Base-by-base conservation (phyloP, 331 rosid genomes). In the Phaseolus coccineus region DNA sequence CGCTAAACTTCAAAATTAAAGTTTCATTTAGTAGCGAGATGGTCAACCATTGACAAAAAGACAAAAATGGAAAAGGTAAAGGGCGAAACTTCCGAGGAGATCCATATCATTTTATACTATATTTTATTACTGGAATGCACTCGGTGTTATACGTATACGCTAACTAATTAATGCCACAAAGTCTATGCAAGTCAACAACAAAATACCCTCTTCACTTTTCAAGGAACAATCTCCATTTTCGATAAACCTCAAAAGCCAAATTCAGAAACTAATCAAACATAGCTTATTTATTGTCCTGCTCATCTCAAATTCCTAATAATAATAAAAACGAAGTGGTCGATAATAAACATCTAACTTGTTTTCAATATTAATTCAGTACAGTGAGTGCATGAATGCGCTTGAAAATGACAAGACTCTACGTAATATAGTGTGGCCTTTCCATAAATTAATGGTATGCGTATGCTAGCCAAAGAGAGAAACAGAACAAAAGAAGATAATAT, bases 21-120 rank as follows among this genome's bases (percentile, higher is more conserved):
- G 52, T 52, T 50, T 5, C 55, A 44, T 16, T 7, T 30, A 76
- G 68, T 51, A 48, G 57, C 68, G 0, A 55, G 14, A 27, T 51
- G 78, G 84, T 85, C 89, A 85, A 85, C 86, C 46, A 75, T 79
- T n/a, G 28, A 74, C 69, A 63, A 72, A 48, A 52, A 22, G 63
- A 70, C 78, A 78, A 85, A 19, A 84, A 24, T 31, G 9, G 27
- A 77, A 82, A 74, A 69, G 55, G 14, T 24, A 1, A 62, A 33
- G 67, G 74, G 48, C 44, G 86, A 82, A 71, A 64, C 78, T 78
- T 74, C 76, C 76, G 8, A 78, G 63, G 77, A 48, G 69, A 51
- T 56, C 73, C 13, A 78, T 35, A 12, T 35, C 44, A 48, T 63
- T 69, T 69, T 48, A 14, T 69, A 46, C 16, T 46, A 50, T 63